Evolutionary conservation across 352 stramenopile species (phyloP).

Genomic region (Phytophthora fragariaefolia): DNA sequence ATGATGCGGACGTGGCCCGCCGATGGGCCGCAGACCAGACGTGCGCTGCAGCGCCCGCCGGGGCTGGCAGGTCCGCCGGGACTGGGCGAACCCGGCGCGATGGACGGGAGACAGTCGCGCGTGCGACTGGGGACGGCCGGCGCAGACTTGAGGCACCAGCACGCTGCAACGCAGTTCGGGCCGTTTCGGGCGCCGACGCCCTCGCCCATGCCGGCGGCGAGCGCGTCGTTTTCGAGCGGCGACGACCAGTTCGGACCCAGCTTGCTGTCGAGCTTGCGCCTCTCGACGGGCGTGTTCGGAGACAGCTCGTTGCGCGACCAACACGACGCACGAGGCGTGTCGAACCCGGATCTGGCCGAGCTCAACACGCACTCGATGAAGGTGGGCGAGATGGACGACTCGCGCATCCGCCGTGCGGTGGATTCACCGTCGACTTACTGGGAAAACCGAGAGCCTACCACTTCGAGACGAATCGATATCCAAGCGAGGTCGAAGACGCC

Average conservation of each 20-base stretch:
- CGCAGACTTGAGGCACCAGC: constrained; percentile 25
- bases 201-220: constrained; percentile 14
- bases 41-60: constrained; percentile 53
- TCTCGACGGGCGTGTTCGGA: constrained; percentile 36
- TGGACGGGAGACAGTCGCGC: constrained; percentile 18
- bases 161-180: constrained; percentile 14
- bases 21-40: constrained; percentile 39
- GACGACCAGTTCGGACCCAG: constrained; percentile 36
- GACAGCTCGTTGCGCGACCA: constrained; percentile 18
- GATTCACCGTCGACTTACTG: constrained; percentile 20
- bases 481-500: constrained; percentile 33
- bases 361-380: constrained; percentile 75
- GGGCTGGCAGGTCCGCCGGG: constrained; percentile 47
- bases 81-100: constrained; percentile 14
- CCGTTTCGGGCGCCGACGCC: constrained; percentile 21
- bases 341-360: constrained; percentile 62
- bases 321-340: constrained; percentile 26
- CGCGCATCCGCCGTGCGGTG: constrained; percentile 20
- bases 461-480: constrained; percentile 39
- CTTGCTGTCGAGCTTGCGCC: constrained; percentile 38
- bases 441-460: constrained; percentile 27
- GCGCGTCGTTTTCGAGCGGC: constrained; percentile 21
- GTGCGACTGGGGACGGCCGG: constrained; percentile 9
- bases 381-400: constrained; percentile 45
- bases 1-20: constrained; percentile 25